A percentile compares a stretch with the other conserved stretches of the same genome.
These are phyloP conservation scores for Exophiala spinifera DNA, from an alignment of 2,329 filamentous ascomycete species.

Conservation along the genomic window DNA sequence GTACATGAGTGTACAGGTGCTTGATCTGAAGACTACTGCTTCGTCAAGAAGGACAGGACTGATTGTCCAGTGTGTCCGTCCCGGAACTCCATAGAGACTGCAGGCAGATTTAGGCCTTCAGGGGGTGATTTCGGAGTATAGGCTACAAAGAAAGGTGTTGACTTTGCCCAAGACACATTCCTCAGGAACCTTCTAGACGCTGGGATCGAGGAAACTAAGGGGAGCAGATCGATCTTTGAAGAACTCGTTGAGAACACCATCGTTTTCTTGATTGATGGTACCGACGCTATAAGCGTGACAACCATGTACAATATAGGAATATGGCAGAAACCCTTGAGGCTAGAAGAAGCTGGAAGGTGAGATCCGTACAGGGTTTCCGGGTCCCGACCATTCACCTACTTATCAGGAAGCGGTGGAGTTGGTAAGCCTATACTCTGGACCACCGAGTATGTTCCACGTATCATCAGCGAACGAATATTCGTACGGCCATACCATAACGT, in stretches of 20 bases:
- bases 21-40: too few relatives aligned
- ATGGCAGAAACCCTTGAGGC: slow-evolving; percentile 33
- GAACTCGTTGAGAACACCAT: slow-evolving; percentile 37
- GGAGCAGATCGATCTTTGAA: slow-evolving; percentile 4
- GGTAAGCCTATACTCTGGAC: background rate
- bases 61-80: too few relatives aligned
- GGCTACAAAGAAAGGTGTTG: background rate
- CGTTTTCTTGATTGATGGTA: slow-evolving; percentile 50
- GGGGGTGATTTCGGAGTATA: slow-evolving; percentile 4
- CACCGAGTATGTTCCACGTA: too few relatives aligned
- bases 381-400: slow-evolving; percentile 33
- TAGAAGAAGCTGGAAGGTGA: slow-evolving; percentile 48
- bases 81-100: too few relatives aligned
- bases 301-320: slow-evolving; percentile 48
- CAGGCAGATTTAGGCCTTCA: too few relatives aligned
- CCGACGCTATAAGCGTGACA: slow-evolving; percentile 51
- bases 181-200: slow-evolving; percentile 15
- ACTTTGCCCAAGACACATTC: slow-evolving; percentile 6
- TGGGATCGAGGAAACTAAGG: slow-evolving; percentile 1
- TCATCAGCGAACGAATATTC: background rate
- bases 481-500: slow-evolving; percentile 6
- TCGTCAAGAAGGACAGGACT: too few relatives aligned
- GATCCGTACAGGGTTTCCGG: slow-evolving; percentile 34
- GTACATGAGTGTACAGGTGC: too few relatives aligned
- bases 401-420: slow-evolving; percentile 5